A percentile compares a stretch with the other conserved stretches of the same genome.
Conservation (phyloP, 2,329 filamentous ascomycete genomes). For the Cladosporium sp. region DNA sequence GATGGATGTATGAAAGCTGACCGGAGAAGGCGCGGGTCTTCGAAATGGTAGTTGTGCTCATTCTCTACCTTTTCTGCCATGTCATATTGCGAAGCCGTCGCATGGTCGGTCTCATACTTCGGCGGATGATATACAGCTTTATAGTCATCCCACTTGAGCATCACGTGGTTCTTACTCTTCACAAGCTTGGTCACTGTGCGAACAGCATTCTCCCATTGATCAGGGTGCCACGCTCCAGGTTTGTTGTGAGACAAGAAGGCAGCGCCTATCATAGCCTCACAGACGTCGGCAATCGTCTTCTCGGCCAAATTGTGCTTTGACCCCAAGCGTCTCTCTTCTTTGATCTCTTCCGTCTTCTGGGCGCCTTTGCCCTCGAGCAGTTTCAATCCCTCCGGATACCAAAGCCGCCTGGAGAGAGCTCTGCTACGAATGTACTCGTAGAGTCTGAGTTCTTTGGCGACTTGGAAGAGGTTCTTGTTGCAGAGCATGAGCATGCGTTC, state of each 20-base stretch:
- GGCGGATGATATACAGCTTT: constrained; percentile 64
- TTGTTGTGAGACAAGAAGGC: constrained; percentile 58
- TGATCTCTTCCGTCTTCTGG: constrained; percentile 41
- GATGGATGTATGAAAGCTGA: constrained; percentile 89
- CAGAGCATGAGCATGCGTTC: constrained; percentile 86
- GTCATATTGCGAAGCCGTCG: constrained; percentile 65
- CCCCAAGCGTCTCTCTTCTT: constrained; percentile 29
- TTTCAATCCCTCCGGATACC: constrained; percentile 80
- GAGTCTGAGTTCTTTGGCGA: constrained; percentile 62
- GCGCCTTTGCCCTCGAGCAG: constrained; percentile 59
- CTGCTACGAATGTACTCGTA: constrained; percentile 78
- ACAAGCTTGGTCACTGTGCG: constrained; percentile 68
- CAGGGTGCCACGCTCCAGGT: constrained; percentile 36
- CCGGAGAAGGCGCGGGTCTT: constrained; percentile 68
- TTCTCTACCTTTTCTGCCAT: constrained; percentile 61
- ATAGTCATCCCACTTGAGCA: constrained; percentile 70
- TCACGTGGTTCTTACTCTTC: constrained; percentile 63
- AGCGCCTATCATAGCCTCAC: constrained; percentile 89
- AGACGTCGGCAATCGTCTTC: constrained; percentile 79
- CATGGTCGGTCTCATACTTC: constrained; percentile 60
- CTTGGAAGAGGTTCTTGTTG: constrained; percentile 83
- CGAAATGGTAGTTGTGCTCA: constrained; percentile 64
- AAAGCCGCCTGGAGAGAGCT: constrained; percentile 72
- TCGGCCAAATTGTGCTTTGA: constrained; percentile 68
- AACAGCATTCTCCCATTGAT: constrained; percentile 57